A percentile compares a stretch with the other conserved stretches of the same genome.
Conservation (phyloP, 352 stramenopile genomes). For the Globisporangium lucens region DNA sequence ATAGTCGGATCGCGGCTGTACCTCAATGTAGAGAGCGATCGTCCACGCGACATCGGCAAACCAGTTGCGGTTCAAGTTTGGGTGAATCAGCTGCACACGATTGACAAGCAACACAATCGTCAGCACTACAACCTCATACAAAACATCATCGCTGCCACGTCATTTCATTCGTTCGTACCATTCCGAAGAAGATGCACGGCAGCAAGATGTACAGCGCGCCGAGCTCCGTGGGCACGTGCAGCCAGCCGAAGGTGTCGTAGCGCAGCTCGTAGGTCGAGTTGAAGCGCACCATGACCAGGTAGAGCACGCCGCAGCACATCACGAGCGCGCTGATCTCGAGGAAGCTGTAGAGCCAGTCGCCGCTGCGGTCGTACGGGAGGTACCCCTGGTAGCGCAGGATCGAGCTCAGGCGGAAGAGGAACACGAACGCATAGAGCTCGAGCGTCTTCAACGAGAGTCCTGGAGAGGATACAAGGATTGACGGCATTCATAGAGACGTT, state of each 20-base stretch:
- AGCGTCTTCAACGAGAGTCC: slow-evolving; percentile 97
- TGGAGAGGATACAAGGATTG: slow-evolving; percentile 13
- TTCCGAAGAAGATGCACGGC: slow-evolving; percentile 87
- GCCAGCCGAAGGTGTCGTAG: slow-evolving; percentile 94
- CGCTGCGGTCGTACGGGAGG: slow-evolving; percentile 89
- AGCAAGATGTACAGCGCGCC: slow-evolving; percentile 81
- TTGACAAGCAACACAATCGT: slow-evolving; percentile 27
- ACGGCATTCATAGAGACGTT: not conserved
- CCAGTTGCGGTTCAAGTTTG: slow-evolving; percentile 96
- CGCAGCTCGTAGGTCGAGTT: slow-evolving; percentile 95
- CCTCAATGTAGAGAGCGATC: slow-evolving; percentile 98
- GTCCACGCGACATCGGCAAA: slow-evolving; percentile 96
- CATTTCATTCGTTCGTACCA: slow-evolving; percentile 34
- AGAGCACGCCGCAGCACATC: slow-evolving; percentile 87
- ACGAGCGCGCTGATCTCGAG: slow-evolving; percentile 91
- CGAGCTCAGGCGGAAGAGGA: slow-evolving; percentile 95
- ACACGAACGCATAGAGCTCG: slow-evolving; percentile 96
- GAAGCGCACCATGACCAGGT: slow-evolving; percentile 91
- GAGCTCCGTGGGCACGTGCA: slow-evolving; percentile 82
- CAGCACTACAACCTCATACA: not conserved
- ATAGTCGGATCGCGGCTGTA: not conserved
- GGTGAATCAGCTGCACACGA: slow-evolving; percentile 90
- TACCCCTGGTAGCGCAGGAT: slow-evolving; percentile 98
- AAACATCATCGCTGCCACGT: no score
- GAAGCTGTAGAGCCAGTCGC: slow-evolving; percentile 98